phyloP scores from a whole-genome alignment of 768 basidiomycete genomes.

The Pleurotus tuoliensis region DNA sequence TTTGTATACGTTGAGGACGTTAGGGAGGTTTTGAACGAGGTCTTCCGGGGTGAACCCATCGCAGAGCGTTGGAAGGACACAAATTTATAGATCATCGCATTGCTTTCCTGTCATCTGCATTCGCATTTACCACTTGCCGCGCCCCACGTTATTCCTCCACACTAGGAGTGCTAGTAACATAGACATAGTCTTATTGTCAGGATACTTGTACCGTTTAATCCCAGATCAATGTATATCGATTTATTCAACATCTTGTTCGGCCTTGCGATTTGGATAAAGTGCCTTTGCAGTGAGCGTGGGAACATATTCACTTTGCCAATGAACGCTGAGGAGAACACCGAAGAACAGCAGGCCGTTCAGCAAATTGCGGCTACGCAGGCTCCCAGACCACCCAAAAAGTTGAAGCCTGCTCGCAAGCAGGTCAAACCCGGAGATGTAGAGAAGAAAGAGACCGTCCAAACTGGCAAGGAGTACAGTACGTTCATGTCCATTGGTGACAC shows the following conservation, averaged over 20 bases:
- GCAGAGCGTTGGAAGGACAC: constrained; percentile 69
- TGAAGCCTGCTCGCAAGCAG: constrained; percentile 91
- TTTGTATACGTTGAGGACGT: constrained; percentile 97
- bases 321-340: constrained; percentile 3
- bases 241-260: no score
- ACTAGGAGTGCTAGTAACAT: constrained; percentile 1
- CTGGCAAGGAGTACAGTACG: constrained; percentile 95
- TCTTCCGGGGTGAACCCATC: constrained; percentile 63
- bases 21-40: constrained; percentile 82
- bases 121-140: background rate
- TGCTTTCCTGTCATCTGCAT: background rate
- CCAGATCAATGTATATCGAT: constrained; percentile 1
- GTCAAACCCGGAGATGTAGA: constrained; percentile 89
- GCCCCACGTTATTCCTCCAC: no score
- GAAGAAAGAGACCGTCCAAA: constrained; percentile 83
- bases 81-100: constrained; percentile 7
- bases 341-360: background rate
- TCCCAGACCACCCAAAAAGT: constrained; percentile 46
- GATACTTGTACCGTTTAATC: constrained; percentile 7
- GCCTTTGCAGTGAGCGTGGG: background rate
- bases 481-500: constrained; percentile 13
- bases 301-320: background rate
- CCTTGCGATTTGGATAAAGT: background rate
- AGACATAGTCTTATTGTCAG: constrained; percentile 7
- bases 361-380: constrained; percentile 7